phyloP scores from a whole-genome alignment of 176 grass and related monocot genomes.

The Coix lacrymajobi region DNA sequence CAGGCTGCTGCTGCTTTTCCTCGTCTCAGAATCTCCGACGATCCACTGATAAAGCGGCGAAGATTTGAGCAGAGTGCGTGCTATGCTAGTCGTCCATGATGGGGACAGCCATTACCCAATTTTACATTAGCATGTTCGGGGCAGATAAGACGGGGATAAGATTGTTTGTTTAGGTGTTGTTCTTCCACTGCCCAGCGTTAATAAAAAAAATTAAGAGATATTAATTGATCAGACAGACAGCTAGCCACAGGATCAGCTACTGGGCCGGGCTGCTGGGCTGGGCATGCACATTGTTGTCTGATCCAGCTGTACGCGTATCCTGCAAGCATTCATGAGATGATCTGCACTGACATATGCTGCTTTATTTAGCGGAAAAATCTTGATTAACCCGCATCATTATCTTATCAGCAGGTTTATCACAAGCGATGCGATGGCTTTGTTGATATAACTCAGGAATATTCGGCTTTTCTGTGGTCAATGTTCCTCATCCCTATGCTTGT shows the following conservation, averaged over 20 bases:
- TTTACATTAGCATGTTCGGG: constrained; percentile 31
- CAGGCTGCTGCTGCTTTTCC: constrained; percentile 14
- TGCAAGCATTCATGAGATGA: neutral
- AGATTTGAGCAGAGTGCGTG: constrained; percentile 36
- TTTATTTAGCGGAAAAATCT: neutral
- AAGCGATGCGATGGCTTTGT: neutral
- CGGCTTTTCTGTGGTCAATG: neutral
- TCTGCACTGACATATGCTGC: neutral
- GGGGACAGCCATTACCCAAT: constrained; percentile 32
- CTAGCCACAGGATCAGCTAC: neutral
- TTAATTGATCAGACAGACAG: constrained; percentile 9
- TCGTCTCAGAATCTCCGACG: constrained; percentile 39
- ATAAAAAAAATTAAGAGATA: too few species aligned
- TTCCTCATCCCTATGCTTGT: neutral
- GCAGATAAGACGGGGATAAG: constrained; percentile 50
- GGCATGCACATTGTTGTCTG: neutral
- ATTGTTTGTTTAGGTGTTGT: constrained; percentile 35
- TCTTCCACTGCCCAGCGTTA: constrained; percentile 17
- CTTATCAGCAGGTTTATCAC: constrained; percentile 2
- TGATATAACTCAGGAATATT: neutral
- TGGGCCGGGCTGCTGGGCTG: neutral
- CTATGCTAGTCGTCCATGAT: constrained; percentile 31
- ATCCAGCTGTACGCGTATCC: neutral
- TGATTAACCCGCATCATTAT: constrained; percentile 14
- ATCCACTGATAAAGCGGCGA: constrained; percentile 46